phyloP scores from a whole-genome alignment of 2,329 filamentous ascomycete genomes.

The Chrysosporium keratinophilum region DNA sequence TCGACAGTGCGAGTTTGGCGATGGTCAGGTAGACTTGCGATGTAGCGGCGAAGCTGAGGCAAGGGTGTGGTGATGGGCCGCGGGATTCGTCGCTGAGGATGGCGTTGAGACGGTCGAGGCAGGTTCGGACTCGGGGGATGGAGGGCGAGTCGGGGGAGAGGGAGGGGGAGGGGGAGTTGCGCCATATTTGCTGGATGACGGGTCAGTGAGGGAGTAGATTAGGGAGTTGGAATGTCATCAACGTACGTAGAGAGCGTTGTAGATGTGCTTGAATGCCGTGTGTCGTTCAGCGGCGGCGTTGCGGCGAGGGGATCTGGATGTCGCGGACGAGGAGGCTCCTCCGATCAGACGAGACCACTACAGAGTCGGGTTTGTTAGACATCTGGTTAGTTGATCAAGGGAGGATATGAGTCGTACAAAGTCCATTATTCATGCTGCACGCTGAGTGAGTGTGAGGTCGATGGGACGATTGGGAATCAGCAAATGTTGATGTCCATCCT shows the following conservation, averaged over 20 bases:
- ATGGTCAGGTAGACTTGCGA: constrained; percentile 85
- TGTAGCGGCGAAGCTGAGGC: constrained; percentile 73
- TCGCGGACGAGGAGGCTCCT: constrained; percentile 39
- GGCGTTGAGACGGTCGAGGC: constrained; percentile 47
- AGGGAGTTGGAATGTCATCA: background rate
- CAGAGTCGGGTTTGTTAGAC: background rate
- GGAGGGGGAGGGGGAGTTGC: constrained; percentile 43
- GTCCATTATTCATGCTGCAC: constrained; percentile 30
- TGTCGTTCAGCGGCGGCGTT: constrained; percentile 52
- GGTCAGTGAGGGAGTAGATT: background rate
- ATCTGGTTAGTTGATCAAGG: background rate
- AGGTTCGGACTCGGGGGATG: constrained; percentile 41
- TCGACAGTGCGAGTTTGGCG: constrained; percentile 76
- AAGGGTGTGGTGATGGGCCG: constrained; percentile 79
- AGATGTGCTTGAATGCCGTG: constrained; percentile 50
- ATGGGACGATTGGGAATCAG: too few relatives aligned
- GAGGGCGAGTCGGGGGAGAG: constrained; percentile 44
- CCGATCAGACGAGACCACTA: constrained; percentile 55
- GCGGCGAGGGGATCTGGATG: constrained; percentile 39
- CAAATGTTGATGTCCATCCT: too few relatives aligned
- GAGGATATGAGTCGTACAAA: constrained; percentile 32
- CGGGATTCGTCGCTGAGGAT: constrained; percentile 84
- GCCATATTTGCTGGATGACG: constrained; percentile 47
- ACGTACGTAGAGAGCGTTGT: constrained; percentile 47
- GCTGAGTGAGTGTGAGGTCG: too few relatives aligned